Base-by-base conservation (phyloP, 768 basidiomycete genomes). In the Macrocybe gigantea region DNA sequence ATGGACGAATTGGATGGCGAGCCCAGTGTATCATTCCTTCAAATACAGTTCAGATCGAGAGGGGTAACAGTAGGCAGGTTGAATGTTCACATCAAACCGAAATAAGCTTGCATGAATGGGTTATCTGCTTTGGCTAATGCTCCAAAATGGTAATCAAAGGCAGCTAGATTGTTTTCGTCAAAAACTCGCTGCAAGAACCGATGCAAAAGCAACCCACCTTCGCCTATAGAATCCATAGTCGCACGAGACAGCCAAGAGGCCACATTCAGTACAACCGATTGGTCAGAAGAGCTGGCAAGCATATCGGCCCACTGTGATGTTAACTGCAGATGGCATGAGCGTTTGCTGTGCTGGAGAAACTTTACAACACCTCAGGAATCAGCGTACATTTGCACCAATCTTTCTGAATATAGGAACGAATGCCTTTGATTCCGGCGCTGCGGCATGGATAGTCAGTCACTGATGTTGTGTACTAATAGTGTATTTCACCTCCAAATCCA, bases 101-200 rank as follows among this genome's bases (percentile, higher is more conserved):
- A 67, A 57, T 80, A 81, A 3, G 78, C 74, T 51, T 72, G 70
- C 61, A 73, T 75, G 40, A 82, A 74, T 49, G 74, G 71, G 56
- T 78, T 79, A 39, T 77, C 67, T 2, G 64, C 56, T 47, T 77
- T 64, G 9, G 70, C 63, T n/a, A 80, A 55, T 0, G 74, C 74
- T 22, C 77, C 78, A 48, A 82, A 79, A 12, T 79, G 71, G 56
- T 78, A 78, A 54, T 79, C 79, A 60, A 76, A 76, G 2, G 74
- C 74, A 48, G 74, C 74, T 76, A 43, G 22, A 22, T 22, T 22
- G 22, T 22, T 22, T 22, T 33, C 14, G 41, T 11, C 38, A 41
- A 34, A 45, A 33, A 46, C 44, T 29, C 22, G 46, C 40, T 32
- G 33, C 35, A 40, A 13, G 12, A 39, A 29, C 11, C 32, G 37